These are phyloP conservation scores for Euphorbia lathyris DNA, from an alignment of 345 rosid species.

Conservation along the genomic window DNA sequence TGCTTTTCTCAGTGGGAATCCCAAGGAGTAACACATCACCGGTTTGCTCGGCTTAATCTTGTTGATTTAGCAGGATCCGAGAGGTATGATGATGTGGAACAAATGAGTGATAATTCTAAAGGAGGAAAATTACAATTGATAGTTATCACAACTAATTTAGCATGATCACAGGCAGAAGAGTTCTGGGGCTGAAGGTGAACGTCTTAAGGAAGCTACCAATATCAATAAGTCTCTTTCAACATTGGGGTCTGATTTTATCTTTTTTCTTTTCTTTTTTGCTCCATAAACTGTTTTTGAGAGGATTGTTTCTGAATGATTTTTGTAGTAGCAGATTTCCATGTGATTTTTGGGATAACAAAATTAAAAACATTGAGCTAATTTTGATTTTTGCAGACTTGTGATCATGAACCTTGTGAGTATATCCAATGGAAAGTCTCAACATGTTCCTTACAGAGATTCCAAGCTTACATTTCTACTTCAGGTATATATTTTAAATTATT, in stretches of 20 bases:
- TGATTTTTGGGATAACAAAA: background rate
- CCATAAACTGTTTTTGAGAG: background rate
- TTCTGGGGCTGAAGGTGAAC: slow-evolving; percentile 99
- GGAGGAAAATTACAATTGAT: background rate
- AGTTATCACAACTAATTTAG: background rate
- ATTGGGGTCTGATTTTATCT: slow-evolving; percentile 57
- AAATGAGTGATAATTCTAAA: background rate
- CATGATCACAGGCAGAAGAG: slow-evolving; percentile 69
- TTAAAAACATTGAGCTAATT: slow-evolving; percentile 10
- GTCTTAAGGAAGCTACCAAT: slow-evolving; percentile 97
- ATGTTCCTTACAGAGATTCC: slow-evolving; percentile 97
- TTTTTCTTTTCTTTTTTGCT: background rate
- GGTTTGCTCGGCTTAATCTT: slow-evolving; percentile 94
- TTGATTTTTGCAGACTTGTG: slow-evolving; percentile 68
- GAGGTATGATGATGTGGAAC: slow-evolving; percentile 45
- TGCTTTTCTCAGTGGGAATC: slow-evolving; percentile 72
- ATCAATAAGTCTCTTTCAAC: slow-evolving; percentile 98
- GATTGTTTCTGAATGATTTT: background rate
- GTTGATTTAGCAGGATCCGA: slow-evolving; percentile 99
- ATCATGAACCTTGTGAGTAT: slow-evolving; percentile 95
- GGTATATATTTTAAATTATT: slow-evolving; percentile 34
- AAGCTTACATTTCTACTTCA: slow-evolving; percentile 98
- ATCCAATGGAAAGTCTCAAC: slow-evolving; percentile 93
- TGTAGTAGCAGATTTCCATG: background rate
- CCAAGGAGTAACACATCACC: slow-evolving; percentile 92